These are phyloP conservation scores for Annona squamosa DNA, from an alignment of 164 flowering plant species.

Conservation along the genomic window DNA sequence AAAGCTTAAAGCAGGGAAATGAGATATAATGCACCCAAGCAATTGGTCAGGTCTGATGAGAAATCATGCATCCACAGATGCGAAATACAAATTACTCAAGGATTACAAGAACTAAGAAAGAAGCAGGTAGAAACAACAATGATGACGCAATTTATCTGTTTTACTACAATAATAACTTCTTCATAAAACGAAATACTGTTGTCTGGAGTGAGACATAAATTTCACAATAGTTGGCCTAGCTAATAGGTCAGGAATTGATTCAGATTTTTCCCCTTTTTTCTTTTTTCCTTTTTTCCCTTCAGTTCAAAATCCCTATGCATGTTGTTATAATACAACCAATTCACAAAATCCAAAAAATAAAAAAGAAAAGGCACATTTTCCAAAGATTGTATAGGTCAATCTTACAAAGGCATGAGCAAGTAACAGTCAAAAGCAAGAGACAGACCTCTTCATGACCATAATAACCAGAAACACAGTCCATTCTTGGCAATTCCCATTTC, in stretches of 20 bases:
- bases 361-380: not conserved
- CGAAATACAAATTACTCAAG: too few species aligned
- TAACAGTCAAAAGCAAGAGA: conserved; percentile 9
- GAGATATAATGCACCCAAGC: too few species aligned
- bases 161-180: too few species aligned
- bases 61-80: too few species aligned
- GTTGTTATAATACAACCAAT: not conserved
- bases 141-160: too few species aligned
- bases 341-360: not conserved
- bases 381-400: not conserved
- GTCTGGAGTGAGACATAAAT: not conserved
- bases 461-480: conserved; percentile 68
- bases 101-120: too few species aligned
- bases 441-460: conserved; percentile 97
- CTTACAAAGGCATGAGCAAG: not conserved
- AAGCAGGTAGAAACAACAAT: too few species aligned
- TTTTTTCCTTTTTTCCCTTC: not conserved
- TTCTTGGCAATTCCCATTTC: conserved; percentile 75
- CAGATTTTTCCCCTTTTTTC: not conserved
- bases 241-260: not conserved
- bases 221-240: not conserved
- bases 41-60: too few species aligned
- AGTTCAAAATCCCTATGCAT: too few species aligned
- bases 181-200: too few species aligned
- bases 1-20: too few species aligned